These are phyloP conservation scores for Beauveria asiatica DNA, from an alignment of 2,329 filamentous ascomycete genomes.

Conservation along the genomic window DNA sequence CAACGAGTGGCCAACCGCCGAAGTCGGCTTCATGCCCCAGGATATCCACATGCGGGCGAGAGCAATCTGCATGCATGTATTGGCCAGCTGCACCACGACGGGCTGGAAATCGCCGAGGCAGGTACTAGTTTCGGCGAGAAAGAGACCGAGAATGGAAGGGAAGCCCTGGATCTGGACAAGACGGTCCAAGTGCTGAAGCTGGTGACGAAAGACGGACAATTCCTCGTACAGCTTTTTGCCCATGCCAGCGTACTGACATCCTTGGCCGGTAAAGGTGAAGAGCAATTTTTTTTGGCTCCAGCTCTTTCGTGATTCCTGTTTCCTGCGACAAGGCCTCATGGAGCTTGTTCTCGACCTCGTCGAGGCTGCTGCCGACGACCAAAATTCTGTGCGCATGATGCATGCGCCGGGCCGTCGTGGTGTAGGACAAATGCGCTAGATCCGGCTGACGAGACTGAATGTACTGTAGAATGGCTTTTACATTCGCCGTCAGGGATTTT, in stretches of 20 bases:
- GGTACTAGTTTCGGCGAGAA: background rate
- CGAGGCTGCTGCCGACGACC: slow-evolving; percentile 16
- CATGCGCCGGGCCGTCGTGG: slow-evolving; percentile 54
- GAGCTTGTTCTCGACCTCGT: background rate
- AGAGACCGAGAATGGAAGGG: background rate
- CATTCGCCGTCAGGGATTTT: background rate
- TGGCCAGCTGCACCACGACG: background rate
- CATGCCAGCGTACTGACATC: slow-evolving; percentile 38
- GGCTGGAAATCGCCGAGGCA: background rate
- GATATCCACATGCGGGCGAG: slow-evolving; percentile 21
- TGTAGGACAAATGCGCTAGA: slow-evolving; percentile 36
- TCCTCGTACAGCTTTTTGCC: background rate
- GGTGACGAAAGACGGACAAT: background rate
- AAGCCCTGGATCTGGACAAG: background rate
- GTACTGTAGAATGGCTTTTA: background rate
- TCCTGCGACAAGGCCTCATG: background rate
- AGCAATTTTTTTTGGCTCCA: slow-evolving; percentile 18
- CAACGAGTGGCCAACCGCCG: slow-evolving; percentile 14
- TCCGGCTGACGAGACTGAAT: background rate
- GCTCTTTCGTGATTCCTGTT: background rate
- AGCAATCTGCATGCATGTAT: slow-evolving; percentile 18
- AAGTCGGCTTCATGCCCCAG: slow-evolving; percentile 20
- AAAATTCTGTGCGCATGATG: slow-evolving; percentile 44
- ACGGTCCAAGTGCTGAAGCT: background rate
- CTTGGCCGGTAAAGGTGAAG: slow-evolving; percentile 49